These are phyloP conservation scores for Spathaspora gorwiae DNA, from an alignment of 805 yeast genomes.

Conservation along the genomic window DNA sequence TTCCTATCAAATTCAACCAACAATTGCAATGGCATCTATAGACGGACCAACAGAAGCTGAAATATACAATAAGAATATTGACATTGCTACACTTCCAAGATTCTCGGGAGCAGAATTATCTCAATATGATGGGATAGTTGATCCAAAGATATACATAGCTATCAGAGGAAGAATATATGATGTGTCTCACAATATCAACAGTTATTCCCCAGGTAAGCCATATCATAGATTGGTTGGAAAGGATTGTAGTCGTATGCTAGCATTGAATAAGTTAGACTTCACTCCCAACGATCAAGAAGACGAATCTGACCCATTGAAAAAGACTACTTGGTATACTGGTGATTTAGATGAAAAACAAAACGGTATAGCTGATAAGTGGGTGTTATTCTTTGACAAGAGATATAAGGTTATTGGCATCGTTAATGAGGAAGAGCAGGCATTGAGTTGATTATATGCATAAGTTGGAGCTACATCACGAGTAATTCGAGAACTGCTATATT, in stretches of 20 bases:
- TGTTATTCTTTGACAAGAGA: conserved; percentile 51
- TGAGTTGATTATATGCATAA: neutral
- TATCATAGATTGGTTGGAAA: conserved; percentile 71
- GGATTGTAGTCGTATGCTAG: conserved; percentile 76
- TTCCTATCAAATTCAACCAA: no score
- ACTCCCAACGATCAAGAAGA: conserved; percentile 8
- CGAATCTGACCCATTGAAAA: conserved; percentile 5
- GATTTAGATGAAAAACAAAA: conserved; percentile 56
- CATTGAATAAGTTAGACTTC: conserved; percentile 46
- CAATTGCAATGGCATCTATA: no score
- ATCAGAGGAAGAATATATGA: conserved; percentile 77
- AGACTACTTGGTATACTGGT: conserved; percentile 43
- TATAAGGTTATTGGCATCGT: conserved; percentile 35
- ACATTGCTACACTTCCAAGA: conserved; percentile 25
- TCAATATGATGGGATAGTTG: conserved; percentile 26
- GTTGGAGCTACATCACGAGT: neutral
- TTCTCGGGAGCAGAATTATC: conserved; percentile 31
- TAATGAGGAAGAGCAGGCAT: conserved; percentile 22
- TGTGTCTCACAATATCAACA: conserved; percentile 59
- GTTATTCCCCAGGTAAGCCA: conserved; percentile 74
- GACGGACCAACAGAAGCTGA: conserved; percentile 19
- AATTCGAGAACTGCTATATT: no score
- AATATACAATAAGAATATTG: conserved; percentile 25
- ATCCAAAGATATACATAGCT: conserved; percentile 56
- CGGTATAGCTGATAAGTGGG: conserved; percentile 70